phyloP scores from a whole-genome alignment of 202 grass and related monocot genomes.

The Cymbopogon flexuosus region DNA sequence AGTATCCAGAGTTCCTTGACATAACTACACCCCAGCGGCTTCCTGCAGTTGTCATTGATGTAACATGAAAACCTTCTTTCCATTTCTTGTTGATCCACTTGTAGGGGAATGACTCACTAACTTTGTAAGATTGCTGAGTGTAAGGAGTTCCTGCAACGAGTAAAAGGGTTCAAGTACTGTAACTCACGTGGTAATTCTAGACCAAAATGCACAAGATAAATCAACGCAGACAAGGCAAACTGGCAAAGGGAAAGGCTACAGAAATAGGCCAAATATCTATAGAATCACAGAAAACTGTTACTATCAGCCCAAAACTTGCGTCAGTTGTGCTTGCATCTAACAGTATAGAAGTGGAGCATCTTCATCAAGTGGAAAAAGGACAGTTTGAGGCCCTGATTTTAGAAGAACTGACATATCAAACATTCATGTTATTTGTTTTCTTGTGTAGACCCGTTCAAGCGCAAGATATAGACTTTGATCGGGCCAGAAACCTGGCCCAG shows the following conservation, averaged over 20 bases:
- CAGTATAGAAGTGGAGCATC: not conserved
- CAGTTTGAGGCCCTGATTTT: not conserved
- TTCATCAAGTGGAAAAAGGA: not conserved
- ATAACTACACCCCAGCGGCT: constrained; percentile 94
- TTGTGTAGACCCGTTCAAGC: not conserved
- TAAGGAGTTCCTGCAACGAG: constrained; percentile 74
- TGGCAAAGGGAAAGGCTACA: not conserved
- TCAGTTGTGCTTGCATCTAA: not conserved
- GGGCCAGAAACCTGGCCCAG: not conserved
- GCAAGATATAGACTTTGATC: not conserved
- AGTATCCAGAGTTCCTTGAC: constrained; percentile 91
- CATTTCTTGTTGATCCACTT: constrained; percentile 99
- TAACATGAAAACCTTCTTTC: constrained; percentile 99
- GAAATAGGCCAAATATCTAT: constrained; percentile 13
- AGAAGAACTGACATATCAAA: not conserved
- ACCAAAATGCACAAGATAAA: not conserved
- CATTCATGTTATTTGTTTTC: constrained; percentile 1
- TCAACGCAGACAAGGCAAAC: not conserved
- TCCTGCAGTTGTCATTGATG: constrained; percentile 91
- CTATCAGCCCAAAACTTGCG: not conserved
- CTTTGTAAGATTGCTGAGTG: constrained; percentile 97
- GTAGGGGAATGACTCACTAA: constrained; percentile 94
- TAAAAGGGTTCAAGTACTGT: not conserved
- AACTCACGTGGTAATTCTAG: not conserved
- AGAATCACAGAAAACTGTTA: not conserved